phyloP scores from a whole-genome alignment of 2,329 filamentous ascomycete species.

The Fusarium stilboides region DNA sequence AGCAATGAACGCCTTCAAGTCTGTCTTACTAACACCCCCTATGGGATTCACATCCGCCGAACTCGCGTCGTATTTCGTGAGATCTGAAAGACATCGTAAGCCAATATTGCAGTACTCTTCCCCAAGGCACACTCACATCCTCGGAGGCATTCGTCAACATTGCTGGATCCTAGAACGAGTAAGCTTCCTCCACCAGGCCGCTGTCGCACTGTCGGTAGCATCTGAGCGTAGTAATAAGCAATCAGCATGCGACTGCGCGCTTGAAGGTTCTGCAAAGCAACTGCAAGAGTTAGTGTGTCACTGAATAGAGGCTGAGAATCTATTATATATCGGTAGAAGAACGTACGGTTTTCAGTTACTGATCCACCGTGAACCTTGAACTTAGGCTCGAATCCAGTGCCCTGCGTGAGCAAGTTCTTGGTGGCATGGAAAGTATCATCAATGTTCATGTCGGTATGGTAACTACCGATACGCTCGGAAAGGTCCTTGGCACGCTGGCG shows the following conservation, averaged over 20 bases:
- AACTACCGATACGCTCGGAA: slow-evolving; percentile 73
- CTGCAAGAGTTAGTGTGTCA: slow-evolving; percentile 53
- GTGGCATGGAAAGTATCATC: slow-evolving; percentile 71
- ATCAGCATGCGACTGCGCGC: slow-evolving; percentile 37
- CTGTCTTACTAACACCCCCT: slow-evolving; percentile 65
- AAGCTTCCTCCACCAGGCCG: slow-evolving; percentile 47
- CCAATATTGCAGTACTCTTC: not conserved
- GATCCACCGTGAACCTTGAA: slow-evolving; percentile 73
- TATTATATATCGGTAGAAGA: not conserved
- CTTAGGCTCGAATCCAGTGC: slow-evolving; percentile 67
- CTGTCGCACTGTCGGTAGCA: slow-evolving; percentile 43
- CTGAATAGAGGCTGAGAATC: no score
- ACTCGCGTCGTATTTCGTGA: slow-evolving; percentile 46
- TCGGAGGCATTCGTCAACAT: slow-evolving; percentile 48
- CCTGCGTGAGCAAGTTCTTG: slow-evolving; percentile 70
- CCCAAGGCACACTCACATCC: slow-evolving; percentile 10
- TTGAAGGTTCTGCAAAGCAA: slow-evolving; percentile 35
- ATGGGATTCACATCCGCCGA: slow-evolving; percentile 60
- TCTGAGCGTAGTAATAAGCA: slow-evolving; percentile 57
- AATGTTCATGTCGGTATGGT: slow-evolving; percentile 82
- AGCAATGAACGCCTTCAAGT: slow-evolving; percentile 75
- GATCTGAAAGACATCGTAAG: slow-evolving; percentile 15
- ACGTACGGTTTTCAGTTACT: slow-evolving; percentile 58
- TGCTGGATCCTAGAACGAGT: slow-evolving; percentile 50
- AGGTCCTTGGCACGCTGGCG: slow-evolving; percentile 75